These are phyloP conservation scores for Phytophthora gonapodyides DNA, from an alignment of 352 stramenopile genomes.

Conservation along the genomic window DNA sequence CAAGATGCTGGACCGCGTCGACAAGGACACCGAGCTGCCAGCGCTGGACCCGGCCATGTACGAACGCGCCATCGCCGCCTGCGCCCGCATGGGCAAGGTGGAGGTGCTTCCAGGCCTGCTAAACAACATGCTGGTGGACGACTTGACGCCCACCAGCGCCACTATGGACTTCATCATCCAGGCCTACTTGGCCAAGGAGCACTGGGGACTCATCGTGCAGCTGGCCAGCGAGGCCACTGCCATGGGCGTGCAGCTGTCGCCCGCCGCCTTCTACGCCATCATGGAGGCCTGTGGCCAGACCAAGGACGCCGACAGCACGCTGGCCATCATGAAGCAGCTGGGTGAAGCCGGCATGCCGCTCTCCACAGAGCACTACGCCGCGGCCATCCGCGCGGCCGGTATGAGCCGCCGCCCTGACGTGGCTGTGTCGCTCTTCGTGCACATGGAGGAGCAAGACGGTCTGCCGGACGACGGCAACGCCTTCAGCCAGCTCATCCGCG, in stretches of 20 bases:
- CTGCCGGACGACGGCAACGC: slow-evolving; percentile 46
- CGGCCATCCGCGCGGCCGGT: slow-evolving; percentile 69
- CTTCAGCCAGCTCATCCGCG: slow-evolving; percentile 78
- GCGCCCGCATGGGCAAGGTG: slow-evolving; percentile 81
- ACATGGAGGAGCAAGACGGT: slow-evolving; percentile 66
- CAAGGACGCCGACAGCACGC: slow-evolving; percentile 49
- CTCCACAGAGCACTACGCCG: slow-evolving; percentile 47
- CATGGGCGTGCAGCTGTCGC: slow-evolving; percentile 59
- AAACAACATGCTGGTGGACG: slow-evolving; percentile 80
- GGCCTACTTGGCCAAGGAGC: slow-evolving; percentile 69
- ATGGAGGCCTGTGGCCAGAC: slow-evolving; percentile 77
- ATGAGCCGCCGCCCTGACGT: slow-evolving; percentile 62
- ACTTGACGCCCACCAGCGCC: slow-evolving; percentile 59
- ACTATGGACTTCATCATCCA: slow-evolving; percentile 86
- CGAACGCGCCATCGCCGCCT: slow-evolving; percentile 76
- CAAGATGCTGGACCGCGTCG: slow-evolving; percentile 71
- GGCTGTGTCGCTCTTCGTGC: slow-evolving; percentile 57
- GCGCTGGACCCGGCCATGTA: slow-evolving; percentile 74
- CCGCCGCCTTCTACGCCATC: slow-evolving; percentile 71
- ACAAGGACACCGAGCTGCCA: slow-evolving; percentile 57
- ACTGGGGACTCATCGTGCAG: slow-evolving; percentile 65
- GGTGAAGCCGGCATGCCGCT: slow-evolving; percentile 35
- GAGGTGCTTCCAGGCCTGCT: slow-evolving; percentile 74
- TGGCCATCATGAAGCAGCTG: slow-evolving; percentile 56
- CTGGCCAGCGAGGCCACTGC: slow-evolving; percentile 46